Base-by-base conservation (phyloP, 2,329 filamentous ascomycete genomes). In the Paecilomyces sp. region DNA sequence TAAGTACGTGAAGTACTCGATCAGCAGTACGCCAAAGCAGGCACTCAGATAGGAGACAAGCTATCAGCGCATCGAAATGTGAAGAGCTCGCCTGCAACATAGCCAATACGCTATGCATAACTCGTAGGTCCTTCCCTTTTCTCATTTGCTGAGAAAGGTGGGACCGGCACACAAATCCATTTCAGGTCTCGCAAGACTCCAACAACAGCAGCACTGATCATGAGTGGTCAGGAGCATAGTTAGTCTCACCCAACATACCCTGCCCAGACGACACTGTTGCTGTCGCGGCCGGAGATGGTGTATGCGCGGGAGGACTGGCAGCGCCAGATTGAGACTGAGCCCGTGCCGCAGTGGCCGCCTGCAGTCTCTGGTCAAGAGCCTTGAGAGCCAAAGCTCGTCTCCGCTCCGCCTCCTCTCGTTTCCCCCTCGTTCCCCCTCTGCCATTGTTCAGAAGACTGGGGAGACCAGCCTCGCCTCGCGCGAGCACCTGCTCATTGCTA, bases 331-430 rank as follows among this genome's bases (percentile, higher is more conserved):
- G 75, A 59, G 77, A 72, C 22, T 80, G 70, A 30, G 78, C 72
- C 54, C 82, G 77, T 61, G 75, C 82, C 34, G 80, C 81, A 15
- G 89, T 88, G 3, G 92, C 91, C n/a, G 91, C 89, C 74, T 94
- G 90, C 57, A 99, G 80, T 64, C 94, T 84, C 77, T 97, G 92
- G 74, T 99, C 94, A 58, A 99, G 79, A 3, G 92, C 93, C 72
- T 93, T 93, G 59, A 99, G 81, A 1, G 94, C 94, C 65, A 99
- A 78, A 0, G 92, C 92, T 65, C 94, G 85, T 72, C 94, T 85
- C 65, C 94, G 82, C 79, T 97, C 94, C 0, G 93, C 93, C 75
- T 97, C 94, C 56, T 94, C 93, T 61, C 92, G 86, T 56, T 92
- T 90, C 57, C 87, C 82, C 58, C 76, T 67, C 55, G 60, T 62